Base-by-base conservation (phyloP, 495 filamentous ascomycete genomes). In the Penicillium bovifimosum region DNA sequence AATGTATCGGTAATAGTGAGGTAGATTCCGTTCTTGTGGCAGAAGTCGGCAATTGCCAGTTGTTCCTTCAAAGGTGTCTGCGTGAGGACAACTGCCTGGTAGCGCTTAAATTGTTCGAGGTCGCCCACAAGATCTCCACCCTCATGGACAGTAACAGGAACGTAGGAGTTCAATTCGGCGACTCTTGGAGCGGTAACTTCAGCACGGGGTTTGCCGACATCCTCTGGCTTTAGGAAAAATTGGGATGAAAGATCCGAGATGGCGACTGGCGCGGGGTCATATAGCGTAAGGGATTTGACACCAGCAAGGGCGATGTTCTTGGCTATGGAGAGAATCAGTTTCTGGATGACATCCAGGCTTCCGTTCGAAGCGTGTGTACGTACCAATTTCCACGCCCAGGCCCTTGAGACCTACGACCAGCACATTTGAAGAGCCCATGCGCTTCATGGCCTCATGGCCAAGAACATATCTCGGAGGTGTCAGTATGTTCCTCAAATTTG, bases 361-460 rank as follows among this genome's bases (percentile, higher is more conserved):
- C 16, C 7, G 11, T 16, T 20, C 16, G 47, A 11, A 47, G 39
- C 10, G 42, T 14, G 17, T 38, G 2, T 10, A 67, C 78, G 56
- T 67, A 84, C 81, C 81, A 63, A 99, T 96, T 72, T 99, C 95
- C 42, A 96, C 91, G 72, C 95, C 95, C 29, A 99, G 80, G 16
- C 95, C 93, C 66, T 91, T 90, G 58, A 96, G 72, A 47, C 95
- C 95, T 46, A 90, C 87, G 46, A 99, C 81, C 16, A 99, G 86
- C 39, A 99, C 83, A 67, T 97, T 91, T 17, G 95, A 97, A 43
- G 90, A 87, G 66, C 91, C 80, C 95, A 99, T 99, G 50, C 91
- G 88, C 76, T 95, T 97, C 95, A 99, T 99, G 47, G 95, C 95
- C 76, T 99, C 95, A 71, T 97, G 95, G 28, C 95, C 95, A 52